phyloP scores from a whole-genome alignment of 345 rosid genomes.

The Euphorbia tirucalli region DNA sequence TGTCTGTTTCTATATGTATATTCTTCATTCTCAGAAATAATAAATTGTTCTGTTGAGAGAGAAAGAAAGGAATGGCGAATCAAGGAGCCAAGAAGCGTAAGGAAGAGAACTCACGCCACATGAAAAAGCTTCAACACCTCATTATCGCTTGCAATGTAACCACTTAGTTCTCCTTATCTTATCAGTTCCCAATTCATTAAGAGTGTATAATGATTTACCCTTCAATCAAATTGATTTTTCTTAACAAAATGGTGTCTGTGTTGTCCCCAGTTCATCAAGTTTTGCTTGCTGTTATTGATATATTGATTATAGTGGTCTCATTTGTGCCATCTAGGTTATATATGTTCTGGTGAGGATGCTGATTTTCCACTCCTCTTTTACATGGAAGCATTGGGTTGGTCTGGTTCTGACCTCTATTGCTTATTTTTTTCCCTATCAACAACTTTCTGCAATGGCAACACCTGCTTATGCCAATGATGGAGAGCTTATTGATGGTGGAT shows the following conservation, averaged over 20 bases:
- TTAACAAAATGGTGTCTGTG: not conserved
- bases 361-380: conserved; percentile 57
- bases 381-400: conserved; percentile 84
- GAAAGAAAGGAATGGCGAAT: conserved; percentile 59
- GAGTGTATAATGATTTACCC: not conserved
- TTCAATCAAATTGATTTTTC: not conserved
- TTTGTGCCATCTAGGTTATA: conserved; percentile 46
- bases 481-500: conserved; percentile 81
- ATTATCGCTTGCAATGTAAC: conserved; percentile 71
- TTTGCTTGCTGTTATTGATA: conserved; percentile 3
- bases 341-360: conserved; percentile 65
- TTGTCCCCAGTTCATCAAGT: not conserved
- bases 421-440: conserved; percentile 66
- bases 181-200: not conserved
- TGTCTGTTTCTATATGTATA: not conserved
- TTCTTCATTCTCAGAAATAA: not conserved
- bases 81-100: conserved; percentile 93
- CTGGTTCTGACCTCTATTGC: conserved; percentile 61
- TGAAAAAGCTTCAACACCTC: conserved; percentile 56
- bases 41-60: not conserved
- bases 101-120: conserved; percentile 83
- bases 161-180: not conserved
- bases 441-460: conserved; percentile 69
- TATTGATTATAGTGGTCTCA: not conserved
- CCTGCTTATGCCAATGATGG: conserved; percentile 68